Evolutionary conservation across 106 monocot genomes (phyloP).

Genomic region (Iris macrosiphon): DNA sequence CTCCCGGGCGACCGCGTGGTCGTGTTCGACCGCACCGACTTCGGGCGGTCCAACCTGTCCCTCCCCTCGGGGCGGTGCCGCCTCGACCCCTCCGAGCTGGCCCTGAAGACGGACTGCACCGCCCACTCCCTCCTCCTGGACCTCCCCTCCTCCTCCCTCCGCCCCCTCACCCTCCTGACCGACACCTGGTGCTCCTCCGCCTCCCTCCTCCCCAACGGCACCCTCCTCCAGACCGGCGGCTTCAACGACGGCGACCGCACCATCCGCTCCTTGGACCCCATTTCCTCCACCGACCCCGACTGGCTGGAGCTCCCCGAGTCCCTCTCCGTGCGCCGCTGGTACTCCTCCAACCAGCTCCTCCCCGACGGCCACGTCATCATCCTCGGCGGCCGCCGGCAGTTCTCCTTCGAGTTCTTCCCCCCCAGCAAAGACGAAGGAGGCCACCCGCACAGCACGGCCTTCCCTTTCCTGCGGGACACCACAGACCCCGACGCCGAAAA

Average conservation of each 20-base stretch:
- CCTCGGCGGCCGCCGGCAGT: slow-evolving; percentile 53
- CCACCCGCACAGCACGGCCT: background rate
- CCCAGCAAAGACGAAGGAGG: background rate
- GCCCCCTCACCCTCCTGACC: slow-evolving; percentile 7
- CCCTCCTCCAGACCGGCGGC: slow-evolving; percentile 16
- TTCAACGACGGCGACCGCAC: slow-evolving; percentile 6
- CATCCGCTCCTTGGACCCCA: background rate
- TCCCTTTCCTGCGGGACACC: slow-evolving; percentile 38
- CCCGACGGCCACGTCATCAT: slow-evolving; percentile 39
- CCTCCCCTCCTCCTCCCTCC: slow-evolving; percentile 1
- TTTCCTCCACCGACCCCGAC: slow-evolving; percentile 7
- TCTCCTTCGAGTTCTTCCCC: slow-evolving; percentile 58
- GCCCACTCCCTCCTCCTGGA: slow-evolving; percentile 17
- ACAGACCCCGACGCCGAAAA: slow-evolving; percentile 27
- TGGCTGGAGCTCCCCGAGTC: slow-evolving; percentile 29
- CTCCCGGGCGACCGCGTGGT: slow-evolving; percentile 37
- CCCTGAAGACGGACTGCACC: slow-evolving; percentile 27
- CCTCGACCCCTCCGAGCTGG: slow-evolving; percentile 1
- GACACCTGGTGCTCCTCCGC: slow-evolving; percentile 17
- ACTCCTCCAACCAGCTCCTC: slow-evolving; percentile 56
- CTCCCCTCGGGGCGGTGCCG: slow-evolving; percentile 12
- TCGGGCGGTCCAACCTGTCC: slow-evolving; percentile 40
- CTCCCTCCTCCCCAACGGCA: background rate
- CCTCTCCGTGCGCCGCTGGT: slow-evolving; percentile 53
- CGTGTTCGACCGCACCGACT: slow-evolving; percentile 41